Conservation (phyloP, 164 flowering plant genomes). For the Taxillus chinensis region DNA sequence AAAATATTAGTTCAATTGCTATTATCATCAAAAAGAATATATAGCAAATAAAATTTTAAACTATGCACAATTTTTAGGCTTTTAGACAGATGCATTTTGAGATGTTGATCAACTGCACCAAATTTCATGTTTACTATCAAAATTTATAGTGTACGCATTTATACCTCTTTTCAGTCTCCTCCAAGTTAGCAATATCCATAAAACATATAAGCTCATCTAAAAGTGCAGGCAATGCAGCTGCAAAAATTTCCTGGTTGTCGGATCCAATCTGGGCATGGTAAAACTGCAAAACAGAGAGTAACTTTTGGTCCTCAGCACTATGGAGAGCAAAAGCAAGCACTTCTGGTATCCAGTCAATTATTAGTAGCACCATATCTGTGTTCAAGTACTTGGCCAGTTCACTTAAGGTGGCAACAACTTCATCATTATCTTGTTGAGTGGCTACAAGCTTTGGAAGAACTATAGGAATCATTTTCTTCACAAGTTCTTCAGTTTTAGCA, state of each 20-base stretch:
- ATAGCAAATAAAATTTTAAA: not conserved
- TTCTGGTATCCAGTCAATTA: conserved; percentile 81
- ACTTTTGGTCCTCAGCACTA: conserved; percentile 46
- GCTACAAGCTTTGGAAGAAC: conserved; percentile 93
- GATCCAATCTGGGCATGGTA: conserved; percentile 84
- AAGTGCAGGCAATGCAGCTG: conserved; percentile 95
- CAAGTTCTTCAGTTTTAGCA: conserved; percentile 53
- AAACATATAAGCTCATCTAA: conserved; percentile 94
- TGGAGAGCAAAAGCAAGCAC: conserved; percentile 93
- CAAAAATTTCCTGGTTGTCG: conserved; percentile 76
- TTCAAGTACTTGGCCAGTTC: conserved; percentile 65
- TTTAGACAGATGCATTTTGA: not conserved
- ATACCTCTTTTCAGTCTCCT: conserved; percentile 61
- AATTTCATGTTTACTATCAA: not conserved
- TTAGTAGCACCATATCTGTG: conserved; percentile 62
- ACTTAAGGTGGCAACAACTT: conserved; percentile 41
- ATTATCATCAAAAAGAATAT: not conserved
- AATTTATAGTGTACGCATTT: not conserved
- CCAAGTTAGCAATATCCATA: conserved; percentile 46
- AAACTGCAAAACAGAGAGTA: conserved; percentile 66
- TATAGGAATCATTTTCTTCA: conserved; percentile 75
- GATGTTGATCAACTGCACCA: not conserved
- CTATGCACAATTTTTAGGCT: too few relatives aligned
- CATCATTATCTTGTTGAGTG: conserved; percentile 50
- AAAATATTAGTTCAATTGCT: not conserved